A percentile compares a stretch with the other conserved stretches of the same genome.
Evolutionary conservation across 371 early-diverging fungal species (phyloP).

Genomic region (Syncephalastrum contaminatum): DNA sequence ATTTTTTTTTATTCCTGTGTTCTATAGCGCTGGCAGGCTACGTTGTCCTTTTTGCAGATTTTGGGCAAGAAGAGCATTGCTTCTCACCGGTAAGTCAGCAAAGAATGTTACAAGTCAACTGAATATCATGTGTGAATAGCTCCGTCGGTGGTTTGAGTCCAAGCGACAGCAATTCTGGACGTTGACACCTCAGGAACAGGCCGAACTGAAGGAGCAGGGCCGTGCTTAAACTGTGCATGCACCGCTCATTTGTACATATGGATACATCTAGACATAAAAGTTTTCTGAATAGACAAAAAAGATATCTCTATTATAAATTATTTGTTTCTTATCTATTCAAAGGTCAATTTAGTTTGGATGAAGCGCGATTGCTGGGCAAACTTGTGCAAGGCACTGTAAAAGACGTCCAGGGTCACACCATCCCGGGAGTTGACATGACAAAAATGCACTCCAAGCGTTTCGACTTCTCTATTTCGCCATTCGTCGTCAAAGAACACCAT

Average conservation of each 20-base stretch:
- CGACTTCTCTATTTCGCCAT: conserved; percentile 40
- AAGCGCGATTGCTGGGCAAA: conserved; percentile 23
- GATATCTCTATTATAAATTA: no score
- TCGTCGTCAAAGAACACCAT: conserved; percentile 68
- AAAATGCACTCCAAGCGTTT: conserved; percentile 37
- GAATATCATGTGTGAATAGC: conserved; percentile 13
- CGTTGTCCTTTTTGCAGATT: conserved; percentile 49
- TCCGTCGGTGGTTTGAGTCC: conserved; percentile 44
- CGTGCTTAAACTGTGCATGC: conserved; percentile 4
- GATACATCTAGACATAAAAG: no score
- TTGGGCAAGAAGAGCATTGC: conserved; percentile 44
- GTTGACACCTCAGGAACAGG: conserved; percentile 37
- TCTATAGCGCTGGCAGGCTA: conserved; percentile 35
- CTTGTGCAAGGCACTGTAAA: conserved; percentile 24
- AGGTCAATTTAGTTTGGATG: conserved; percentile 25
- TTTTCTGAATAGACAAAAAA: no score
- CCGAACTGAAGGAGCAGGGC: conserved; percentile 44
- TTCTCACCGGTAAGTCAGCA: conserved; percentile 39
- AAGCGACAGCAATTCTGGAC: conserved; percentile 41
- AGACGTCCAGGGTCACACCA: conserved; percentile 33
- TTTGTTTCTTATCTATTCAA: not conserved
- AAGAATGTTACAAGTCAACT: not conserved
- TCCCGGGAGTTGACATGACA: conserved; percentile 21
- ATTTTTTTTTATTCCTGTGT: not conserved
- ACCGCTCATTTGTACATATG: no score